phyloP scores from a whole-genome alignment of 1,284 basidiomycete species.

The Ustilago trichophora region DNA sequence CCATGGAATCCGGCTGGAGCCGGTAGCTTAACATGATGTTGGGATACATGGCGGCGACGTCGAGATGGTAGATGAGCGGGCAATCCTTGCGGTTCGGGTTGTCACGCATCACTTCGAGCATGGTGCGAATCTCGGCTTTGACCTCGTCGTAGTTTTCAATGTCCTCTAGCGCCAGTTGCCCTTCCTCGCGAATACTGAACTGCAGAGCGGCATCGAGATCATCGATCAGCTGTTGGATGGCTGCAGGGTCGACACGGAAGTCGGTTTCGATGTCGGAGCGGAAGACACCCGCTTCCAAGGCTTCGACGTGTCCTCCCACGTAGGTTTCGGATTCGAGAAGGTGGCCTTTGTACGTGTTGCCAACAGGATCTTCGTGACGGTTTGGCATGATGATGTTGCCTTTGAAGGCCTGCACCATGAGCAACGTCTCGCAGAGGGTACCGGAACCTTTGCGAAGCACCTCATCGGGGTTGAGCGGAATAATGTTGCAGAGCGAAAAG shows the following conservation, averaged over 20 bases:
- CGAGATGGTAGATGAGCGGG: conserved; percentile 97
- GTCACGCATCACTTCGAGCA: conserved; percentile 90
- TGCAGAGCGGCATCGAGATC: conserved; percentile 89
- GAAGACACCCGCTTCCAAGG: conserved; percentile 97
- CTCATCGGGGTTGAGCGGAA: conserved; percentile 95
- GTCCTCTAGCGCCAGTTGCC: conserved; percentile 79
- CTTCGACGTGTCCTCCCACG: conserved; percentile 98
- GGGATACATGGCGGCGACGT: conserved; percentile 99
- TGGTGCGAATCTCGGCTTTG: conserved; percentile 78
- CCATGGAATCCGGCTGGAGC: conserved; percentile 96
- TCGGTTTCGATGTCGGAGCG: conserved; percentile 93
- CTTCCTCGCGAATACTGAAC: conserved; percentile 91
- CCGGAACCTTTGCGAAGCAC: conserved; percentile 95
- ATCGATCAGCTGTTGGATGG: conserved; percentile 90
- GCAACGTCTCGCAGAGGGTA: conserved; percentile 93
- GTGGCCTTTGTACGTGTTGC: conserved; percentile 94
- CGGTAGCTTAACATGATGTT: conserved; percentile 99
- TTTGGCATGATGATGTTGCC: conserved; percentile 97
- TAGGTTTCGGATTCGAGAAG: conserved; percentile 96
- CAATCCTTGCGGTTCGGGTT: conserved; percentile 86
- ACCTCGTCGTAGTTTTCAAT: conserved; percentile 97
- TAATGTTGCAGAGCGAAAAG: conserved; percentile 99
- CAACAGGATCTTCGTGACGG: conserved; percentile 89
- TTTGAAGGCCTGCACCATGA: conserved; percentile 98
- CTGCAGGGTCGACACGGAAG: conserved; percentile 91